Percentiles rank a stretch among this genome's conserved stretches.
Conservation (phyloP, 1,284 basidiomycete genomes). For the Takashimella koratensis region DNA sequence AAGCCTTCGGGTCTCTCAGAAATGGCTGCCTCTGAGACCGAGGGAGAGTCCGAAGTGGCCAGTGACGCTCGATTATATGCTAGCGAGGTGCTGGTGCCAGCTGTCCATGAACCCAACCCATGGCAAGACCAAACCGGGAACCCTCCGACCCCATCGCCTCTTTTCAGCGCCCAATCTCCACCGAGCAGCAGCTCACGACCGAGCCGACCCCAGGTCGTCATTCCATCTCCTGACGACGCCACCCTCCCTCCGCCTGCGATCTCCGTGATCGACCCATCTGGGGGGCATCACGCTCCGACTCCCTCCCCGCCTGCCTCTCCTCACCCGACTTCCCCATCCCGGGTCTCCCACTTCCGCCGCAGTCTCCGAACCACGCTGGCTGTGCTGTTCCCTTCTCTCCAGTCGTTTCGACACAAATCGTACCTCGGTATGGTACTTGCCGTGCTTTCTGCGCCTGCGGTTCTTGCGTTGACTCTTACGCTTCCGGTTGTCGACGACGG, state of each 20-base stretch:
- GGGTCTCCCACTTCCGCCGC: conserved; percentile 11
- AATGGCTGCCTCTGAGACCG: background rate
- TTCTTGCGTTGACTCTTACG: conserved; percentile 80
- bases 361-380: conserved; percentile 17
- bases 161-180: background rate
- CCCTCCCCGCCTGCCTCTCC: background rate
- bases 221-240: conserved; percentile 9
- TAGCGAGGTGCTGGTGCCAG: background rate
- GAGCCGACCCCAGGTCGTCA: conserved; percentile 11
- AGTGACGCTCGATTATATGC: background rate
- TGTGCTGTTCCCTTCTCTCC: conserved; percentile 77
- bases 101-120: conserved; percentile 22
- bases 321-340: conserved; percentile 3
- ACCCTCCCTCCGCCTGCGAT: conserved; percentile 20
- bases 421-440: conserved; percentile 68
- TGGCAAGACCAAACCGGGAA: conserved; percentile 29
- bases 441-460: conserved; percentile 78
- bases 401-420: conserved; percentile 69
- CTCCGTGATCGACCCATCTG: conserved; percentile 31
- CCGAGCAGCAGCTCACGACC: conserved; percentile 8
- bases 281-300: conserved; percentile 4
- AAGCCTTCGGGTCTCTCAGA: background rate
- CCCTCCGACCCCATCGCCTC: conserved; percentile 17
- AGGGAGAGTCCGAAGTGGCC: background rate
- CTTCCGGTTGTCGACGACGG: conserved; percentile 73